A percentile compares a stretch with the other conserved stretches of the same genome.
phyloP scores from a whole-genome alignment of 768 basidiomycete genomes.

The Podaxis carcinomalis region DNA sequence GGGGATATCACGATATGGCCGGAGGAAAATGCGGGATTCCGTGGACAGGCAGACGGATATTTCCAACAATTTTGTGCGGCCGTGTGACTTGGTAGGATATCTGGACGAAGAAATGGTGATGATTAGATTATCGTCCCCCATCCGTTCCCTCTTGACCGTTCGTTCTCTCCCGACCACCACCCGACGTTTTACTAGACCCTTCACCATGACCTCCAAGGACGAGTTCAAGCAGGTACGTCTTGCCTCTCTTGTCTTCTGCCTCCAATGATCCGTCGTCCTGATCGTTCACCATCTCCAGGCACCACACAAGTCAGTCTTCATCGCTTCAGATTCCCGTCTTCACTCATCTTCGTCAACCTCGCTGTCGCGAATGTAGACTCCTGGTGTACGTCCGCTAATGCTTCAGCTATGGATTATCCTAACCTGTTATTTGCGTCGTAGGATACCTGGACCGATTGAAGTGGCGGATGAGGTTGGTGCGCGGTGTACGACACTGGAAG shows the following conservation, averaged over 20 bases:
- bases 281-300: constrained; percentile 16
- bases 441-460: constrained; percentile 64
- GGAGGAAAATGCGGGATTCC: constrained; percentile 1
- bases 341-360: constrained; percentile 14
- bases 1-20: neutral
- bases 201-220: constrained; percentile 6
- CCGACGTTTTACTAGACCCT: neutral
- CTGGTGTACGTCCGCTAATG: constrained; percentile 37
- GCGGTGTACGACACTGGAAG: neutral
- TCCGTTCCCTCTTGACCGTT: neutral
- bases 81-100: constrained; percentile 5
- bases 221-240: constrained; percentile 8
- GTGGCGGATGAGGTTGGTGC: constrained; percentile 52
- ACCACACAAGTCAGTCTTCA: constrained; percentile 32
- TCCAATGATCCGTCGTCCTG: neutral
- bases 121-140: constrained; percentile 6
- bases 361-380: constrained; percentile 30
- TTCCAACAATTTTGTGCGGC: neutral
- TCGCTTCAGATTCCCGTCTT: neutral
- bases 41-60: neutral
- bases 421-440: constrained; percentile 19
- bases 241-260: neutral
- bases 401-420: constrained; percentile 8
- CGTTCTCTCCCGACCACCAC: neutral
- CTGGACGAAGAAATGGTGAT: neutral